Evolutionary conservation across 176 grass and related monocot genomes (phyloP).

Genomic region (Poa annua): DNA sequence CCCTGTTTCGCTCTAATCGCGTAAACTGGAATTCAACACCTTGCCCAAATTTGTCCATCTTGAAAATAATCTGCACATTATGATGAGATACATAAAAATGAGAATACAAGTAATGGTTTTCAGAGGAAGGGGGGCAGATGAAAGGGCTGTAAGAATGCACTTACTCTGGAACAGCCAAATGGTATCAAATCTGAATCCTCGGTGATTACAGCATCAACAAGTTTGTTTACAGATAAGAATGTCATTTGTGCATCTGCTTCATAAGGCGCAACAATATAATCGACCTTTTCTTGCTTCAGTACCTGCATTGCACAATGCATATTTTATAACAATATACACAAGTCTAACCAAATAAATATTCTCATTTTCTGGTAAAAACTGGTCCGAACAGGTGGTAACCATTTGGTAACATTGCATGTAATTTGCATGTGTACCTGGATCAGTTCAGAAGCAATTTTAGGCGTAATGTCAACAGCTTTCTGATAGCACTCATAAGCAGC

Average conservation of each 20-base stretch:
- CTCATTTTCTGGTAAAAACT: background rate
- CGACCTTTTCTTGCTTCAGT: constrained; percentile 81
- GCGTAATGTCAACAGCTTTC: constrained; percentile 98
- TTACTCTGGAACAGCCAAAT: constrained; percentile 97
- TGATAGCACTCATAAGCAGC: constrained; percentile 92
- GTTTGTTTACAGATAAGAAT: constrained; percentile 93
- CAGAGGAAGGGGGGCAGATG: background rate
- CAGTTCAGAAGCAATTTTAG: constrained; percentile 78
- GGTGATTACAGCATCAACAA: constrained; percentile 94
- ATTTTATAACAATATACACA: constrained; percentile 33
- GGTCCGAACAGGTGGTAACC: constrained; percentile 2
- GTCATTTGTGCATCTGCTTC: constrained; percentile 98
- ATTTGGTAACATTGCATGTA: constrained; percentile 32
- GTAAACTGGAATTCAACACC: constrained; percentile 83
- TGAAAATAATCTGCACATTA: constrained; percentile 83
- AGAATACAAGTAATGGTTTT: constrained; percentile 28
- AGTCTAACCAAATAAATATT: background rate
- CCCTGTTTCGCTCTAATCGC: constrained; percentile 68
- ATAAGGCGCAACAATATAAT: constrained; percentile 97
- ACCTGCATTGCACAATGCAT: constrained; percentile 57
- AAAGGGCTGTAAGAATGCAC: constrained; percentile 41
- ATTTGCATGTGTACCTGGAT: constrained; percentile 64
- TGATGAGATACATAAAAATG: constrained; percentile 23
- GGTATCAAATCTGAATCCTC: constrained; percentile 98
- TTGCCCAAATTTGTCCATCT: constrained; percentile 99